Evolutionary conservation across 2,329 filamentous ascomycete genomes (phyloP).

Genomic region (Hymenoscyphus albidus): DNA sequence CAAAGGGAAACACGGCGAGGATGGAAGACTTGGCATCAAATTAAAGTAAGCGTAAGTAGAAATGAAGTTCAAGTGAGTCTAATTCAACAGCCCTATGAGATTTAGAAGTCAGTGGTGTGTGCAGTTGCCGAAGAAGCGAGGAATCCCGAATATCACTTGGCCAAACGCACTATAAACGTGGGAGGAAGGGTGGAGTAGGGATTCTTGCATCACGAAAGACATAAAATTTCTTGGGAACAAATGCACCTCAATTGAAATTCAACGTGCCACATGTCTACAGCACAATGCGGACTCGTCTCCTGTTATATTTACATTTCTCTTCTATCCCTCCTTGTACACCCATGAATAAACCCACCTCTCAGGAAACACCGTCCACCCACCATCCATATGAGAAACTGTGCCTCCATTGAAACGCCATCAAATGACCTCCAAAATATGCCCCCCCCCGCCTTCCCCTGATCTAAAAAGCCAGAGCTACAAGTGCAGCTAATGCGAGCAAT

Average conservation of each 20-base stretch:
- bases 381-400: conserved; percentile 2
- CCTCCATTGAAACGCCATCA: neutral
- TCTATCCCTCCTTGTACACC: neutral
- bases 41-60: neutral
- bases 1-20: neutral
- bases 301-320: neutral
- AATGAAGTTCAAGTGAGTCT: neutral
- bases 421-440: neutral
- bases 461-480: conserved; percentile 7
- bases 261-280: conserved; percentile 1
- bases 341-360: neutral
- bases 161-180: neutral
- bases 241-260: conserved; percentile 1
- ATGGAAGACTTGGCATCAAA: neutral
- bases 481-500: conserved; percentile 9
- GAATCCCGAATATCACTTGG: neutral
- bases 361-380: neutral
- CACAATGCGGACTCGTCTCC: neutral
- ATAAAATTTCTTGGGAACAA: neutral
- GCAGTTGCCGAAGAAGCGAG: neutral
- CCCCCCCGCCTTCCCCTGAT: neutral
- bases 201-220: neutral
- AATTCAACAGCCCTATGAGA: neutral
- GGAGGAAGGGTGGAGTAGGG: neutral
- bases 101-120: neutral